Evolutionary conservation across 2,329 filamentous ascomycete species (phyloP).

Genomic region (Sclerotinia glacialis): DNA sequence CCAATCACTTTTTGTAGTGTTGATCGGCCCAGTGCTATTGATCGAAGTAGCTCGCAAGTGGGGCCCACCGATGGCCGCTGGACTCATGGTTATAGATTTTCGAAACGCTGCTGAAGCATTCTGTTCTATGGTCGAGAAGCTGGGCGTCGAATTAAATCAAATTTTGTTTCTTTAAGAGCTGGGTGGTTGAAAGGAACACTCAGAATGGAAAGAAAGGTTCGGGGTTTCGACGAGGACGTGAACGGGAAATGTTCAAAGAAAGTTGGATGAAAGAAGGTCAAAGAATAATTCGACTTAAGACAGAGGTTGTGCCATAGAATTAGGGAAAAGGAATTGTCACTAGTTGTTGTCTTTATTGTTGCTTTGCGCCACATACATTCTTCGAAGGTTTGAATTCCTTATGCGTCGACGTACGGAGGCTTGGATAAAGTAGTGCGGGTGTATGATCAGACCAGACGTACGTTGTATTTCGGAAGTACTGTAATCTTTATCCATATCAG

Average conservation of each 20-base stretch:
- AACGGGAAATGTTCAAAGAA: constrained; percentile 16
- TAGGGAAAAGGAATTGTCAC: constrained; percentile 10
- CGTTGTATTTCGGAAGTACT: neutral
- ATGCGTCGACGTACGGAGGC: constrained; percentile 4
- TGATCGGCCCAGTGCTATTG: constrained; percentile 32
- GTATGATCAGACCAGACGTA: neutral
- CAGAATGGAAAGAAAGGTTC: neutral
- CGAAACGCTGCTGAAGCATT: constrained; percentile 26
- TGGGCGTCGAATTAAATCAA: neutral
- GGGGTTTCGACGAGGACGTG: neutral
- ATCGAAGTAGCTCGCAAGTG: constrained; percentile 31
- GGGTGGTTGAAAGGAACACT: constrained; percentile 3
- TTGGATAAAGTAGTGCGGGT: neutral
- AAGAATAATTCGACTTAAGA: constrained; percentile 6
- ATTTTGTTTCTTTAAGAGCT: constrained; percentile 7
- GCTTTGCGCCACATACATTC: constrained; percentile 20
- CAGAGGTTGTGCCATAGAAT: constrained; percentile 3
- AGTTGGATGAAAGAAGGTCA: constrained; percentile 10
- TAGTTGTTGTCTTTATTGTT: constrained; percentile 21
- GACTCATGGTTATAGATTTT: constrained; percentile 35
- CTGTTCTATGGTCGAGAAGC: constrained; percentile 20
- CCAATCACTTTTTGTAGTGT: constrained; percentile 21
- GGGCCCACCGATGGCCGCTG: constrained; percentile 32
- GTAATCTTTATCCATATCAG: constrained; percentile 2
- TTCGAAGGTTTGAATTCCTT: constrained; percentile 21